A percentile compares a stretch with the other conserved stretches of the same genome.
Conservation (phyloP, 345 rosid genomes). For the Heritiera littoralis region DNA sequence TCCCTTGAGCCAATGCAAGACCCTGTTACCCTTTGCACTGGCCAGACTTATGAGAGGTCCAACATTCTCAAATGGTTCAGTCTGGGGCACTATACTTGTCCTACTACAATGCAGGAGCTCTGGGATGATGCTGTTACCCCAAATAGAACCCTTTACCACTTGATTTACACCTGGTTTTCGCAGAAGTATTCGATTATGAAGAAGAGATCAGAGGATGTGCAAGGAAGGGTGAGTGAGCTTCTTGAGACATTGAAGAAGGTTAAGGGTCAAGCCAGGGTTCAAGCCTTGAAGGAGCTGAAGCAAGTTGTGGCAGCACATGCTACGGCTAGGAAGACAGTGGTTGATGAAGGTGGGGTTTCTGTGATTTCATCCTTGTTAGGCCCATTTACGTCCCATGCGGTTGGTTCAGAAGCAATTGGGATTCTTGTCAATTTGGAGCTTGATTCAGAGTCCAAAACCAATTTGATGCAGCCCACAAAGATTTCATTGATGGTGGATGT, state of each 20-base stretch:
- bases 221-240: slow-evolving; percentile 59
- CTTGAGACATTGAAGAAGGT: slow-evolving; percentile 55
- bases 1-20: slow-evolving; percentile 77
- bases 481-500: slow-evolving; percentile 64
- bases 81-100: slow-evolving; percentile 68
- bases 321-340: slow-evolving; percentile 53
- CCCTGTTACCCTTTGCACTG: slow-evolving; percentile 78
- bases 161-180: slow-evolving; percentile 66
- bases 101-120: slow-evolving; percentile 78
- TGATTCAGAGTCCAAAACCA: slow-evolving; percentile 51
- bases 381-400: slow-evolving; percentile 71
- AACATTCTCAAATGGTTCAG: slow-evolving; percentile 71
- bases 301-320: slow-evolving; percentile 54
- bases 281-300: slow-evolving; percentile 60
- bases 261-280: slow-evolving; percentile 70
- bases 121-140: slow-evolving; percentile 72
- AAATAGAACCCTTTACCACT: slow-evolving; percentile 59
- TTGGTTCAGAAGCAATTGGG: slow-evolving; percentile 66
- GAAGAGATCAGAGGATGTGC: slow-evolving; percentile 73
- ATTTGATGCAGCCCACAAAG: slow-evolving; percentile 69
- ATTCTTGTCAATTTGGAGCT: slow-evolving; percentile 68
- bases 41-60: slow-evolving; percentile 71
- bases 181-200: slow-evolving; percentile 59
- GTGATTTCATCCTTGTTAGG: slow-evolving; percentile 51
- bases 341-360: slow-evolving; percentile 57